Evolutionary conservation across 225 moss, liverwort and hornwort genomes (phyloP).

Genomic region (Thuidium tamariscinum): DNA sequence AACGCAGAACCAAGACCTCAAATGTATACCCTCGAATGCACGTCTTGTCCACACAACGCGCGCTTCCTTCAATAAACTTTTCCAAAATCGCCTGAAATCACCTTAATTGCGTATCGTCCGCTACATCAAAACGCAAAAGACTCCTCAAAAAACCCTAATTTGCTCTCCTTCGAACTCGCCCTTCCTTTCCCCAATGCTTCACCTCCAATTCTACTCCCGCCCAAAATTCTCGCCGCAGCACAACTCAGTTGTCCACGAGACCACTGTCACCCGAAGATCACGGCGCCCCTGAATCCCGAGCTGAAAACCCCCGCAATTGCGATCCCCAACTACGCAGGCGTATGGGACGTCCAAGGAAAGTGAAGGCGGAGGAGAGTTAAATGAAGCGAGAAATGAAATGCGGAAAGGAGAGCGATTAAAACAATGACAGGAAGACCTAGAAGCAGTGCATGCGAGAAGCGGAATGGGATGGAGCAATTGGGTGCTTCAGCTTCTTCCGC

Average conservation of each 20-base stretch:
- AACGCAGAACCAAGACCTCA: neutral
- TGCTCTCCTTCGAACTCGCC: neutral
- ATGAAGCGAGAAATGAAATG: neutral
- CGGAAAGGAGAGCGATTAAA: neutral
- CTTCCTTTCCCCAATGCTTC: neutral
- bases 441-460: neutral
- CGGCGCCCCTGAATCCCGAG: neutral
- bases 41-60: neutral
- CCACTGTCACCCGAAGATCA: neutral
- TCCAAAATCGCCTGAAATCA: neutral
- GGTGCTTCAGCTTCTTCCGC: too few species aligned
- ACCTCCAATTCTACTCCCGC: neutral
- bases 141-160: constrained; percentile 2
- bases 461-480: neutral
- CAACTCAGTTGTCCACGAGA: neutral
- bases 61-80: neutral
- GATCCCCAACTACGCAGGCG: neutral
- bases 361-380: too few species aligned
- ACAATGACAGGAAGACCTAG: neutral
- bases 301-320: neutral
- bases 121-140: neutral
- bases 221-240: neutral
- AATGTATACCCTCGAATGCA: neutral
- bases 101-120: neutral
- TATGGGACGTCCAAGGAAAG: neutral